A percentile compares a stretch with the other conserved stretches of the same genome.
Evolutionary conservation across 129 eudicot species (phyloP).

Genomic region (Chrysanthemum makinoi): DNA sequence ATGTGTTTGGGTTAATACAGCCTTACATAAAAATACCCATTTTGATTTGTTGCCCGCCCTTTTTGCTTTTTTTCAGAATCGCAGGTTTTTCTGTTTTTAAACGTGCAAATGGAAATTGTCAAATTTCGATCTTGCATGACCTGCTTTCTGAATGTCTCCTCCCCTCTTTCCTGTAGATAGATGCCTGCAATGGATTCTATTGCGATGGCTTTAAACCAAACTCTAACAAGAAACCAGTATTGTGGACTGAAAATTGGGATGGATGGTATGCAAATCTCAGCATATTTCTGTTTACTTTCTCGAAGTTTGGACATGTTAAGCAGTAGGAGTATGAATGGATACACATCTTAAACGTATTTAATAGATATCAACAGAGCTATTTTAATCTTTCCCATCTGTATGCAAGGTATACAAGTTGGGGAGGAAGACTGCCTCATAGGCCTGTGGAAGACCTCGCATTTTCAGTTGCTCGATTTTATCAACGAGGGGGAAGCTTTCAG

Average conservation of each 20-base stretch:
- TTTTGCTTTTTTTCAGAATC: not conserved
- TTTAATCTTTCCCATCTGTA: not conserved
- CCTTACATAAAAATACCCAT: not conserved
- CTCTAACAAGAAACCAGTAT: not conserved
- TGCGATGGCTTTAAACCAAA: not conserved
- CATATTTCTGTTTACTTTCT: not conserved
- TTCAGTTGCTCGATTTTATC: slow-evolving; percentile 98
- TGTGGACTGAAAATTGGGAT: not conserved
- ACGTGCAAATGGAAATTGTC: too few relatives aligned
- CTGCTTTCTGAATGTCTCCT: slow-evolving; percentile 1
- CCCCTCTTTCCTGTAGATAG: not conserved
- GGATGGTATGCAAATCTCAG: not conserved
- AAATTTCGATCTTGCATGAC: too few relatives aligned
- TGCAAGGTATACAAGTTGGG: slow-evolving; percentile 88
- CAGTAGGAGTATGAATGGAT: not conserved
- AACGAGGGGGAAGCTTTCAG: slow-evolving; percentile 96
- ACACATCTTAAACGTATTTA: not conserved
- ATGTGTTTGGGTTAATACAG: too few relatives aligned
- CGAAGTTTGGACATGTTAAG: not conserved
- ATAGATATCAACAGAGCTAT: not conserved
- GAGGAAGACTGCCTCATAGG: slow-evolving; percentile 86
- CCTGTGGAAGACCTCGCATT: slow-evolving; percentile 93
- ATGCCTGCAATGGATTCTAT: not conserved
- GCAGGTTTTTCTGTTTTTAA: too few relatives aligned
- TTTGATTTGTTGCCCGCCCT: not conserved